A percentile compares a stretch with the other conserved stretches of the same genome.
phyloP scores from a whole-genome alignment of 441 rosid genomes.

The Mallotus japonicus region DNA sequence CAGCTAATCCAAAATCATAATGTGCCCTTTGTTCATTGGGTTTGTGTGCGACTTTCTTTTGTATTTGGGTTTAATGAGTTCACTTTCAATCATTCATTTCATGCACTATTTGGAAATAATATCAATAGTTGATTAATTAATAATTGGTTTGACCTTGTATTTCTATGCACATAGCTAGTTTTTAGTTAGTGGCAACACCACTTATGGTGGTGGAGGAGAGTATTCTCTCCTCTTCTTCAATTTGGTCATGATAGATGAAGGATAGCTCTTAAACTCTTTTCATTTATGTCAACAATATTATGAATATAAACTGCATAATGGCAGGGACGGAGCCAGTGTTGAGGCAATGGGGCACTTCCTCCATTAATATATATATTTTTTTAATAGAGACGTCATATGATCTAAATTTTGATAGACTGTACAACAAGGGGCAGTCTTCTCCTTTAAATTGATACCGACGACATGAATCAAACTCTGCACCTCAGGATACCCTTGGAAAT shows the following conservation, averaged over 20 bases:
- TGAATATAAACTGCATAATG: too few relatives aligned
- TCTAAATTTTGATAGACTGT: too few relatives aligned
- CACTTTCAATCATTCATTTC: neutral
- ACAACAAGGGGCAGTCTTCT: too few relatives aligned
- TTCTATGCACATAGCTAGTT: neutral
- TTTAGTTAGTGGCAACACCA: slow-evolving; percentile 6
- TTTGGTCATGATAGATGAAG: neutral
- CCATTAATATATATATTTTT: too few relatives aligned
- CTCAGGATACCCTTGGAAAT: too few relatives aligned
- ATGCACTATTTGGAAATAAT: neutral
- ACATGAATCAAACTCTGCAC: too few relatives aligned
- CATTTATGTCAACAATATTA: too few relatives aligned
- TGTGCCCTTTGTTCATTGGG: neutral
- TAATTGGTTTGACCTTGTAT: slow-evolving; percentile 5
- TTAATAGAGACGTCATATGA: too few relatives aligned
- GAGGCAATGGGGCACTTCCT: too few relatives aligned
- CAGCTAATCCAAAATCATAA: neutral
- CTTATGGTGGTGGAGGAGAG: neutral
- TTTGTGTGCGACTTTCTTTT: neutral
- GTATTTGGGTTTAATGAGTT: neutral
- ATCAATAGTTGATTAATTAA: neutral
- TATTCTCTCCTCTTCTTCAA: neutral
- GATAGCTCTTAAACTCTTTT: too few relatives aligned
- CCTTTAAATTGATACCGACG: too few relatives aligned
- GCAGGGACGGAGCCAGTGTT: too few relatives aligned